Percentiles rank a stretch among this genome's conserved stretches.
phyloP scores from a whole-genome alignment of 2,329 filamentous ascomycete genomes.

The Trichoderma endophyticum region DNA sequence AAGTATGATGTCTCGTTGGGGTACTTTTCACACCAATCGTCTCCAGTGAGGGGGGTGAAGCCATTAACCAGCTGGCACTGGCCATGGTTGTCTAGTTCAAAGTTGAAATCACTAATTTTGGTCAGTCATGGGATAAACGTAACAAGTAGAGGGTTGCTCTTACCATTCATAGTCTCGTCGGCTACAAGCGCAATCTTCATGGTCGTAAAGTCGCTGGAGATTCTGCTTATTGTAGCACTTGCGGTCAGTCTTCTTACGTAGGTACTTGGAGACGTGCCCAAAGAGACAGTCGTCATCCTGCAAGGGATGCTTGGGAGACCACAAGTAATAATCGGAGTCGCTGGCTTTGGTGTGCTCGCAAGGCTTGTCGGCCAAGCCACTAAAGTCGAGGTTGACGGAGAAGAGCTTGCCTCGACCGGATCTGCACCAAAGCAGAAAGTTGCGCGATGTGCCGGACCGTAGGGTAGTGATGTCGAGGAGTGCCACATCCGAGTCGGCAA shows the following conservation, averaged over 20 bases:
- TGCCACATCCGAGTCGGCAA: constrained; percentile 66
- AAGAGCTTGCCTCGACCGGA: constrained; percentile 55
- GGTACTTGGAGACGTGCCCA: constrained; percentile 83
- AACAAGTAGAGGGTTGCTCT: constrained; percentile 32
- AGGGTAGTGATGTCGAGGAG: constrained; percentile 83
- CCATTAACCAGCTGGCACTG: constrained; percentile 76
- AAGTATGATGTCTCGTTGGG: constrained; percentile 74
- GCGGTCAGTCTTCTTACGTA: constrained; percentile 78
- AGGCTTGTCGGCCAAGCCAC: constrained; percentile 67
- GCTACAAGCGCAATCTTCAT: constrained; percentile 78
- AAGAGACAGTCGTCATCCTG: constrained; percentile 82
- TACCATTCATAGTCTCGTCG: constrained; percentile 91
- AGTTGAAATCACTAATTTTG: constrained; percentile 79
- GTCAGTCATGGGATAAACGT: background rate
- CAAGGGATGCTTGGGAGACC: constrained; percentile 81
- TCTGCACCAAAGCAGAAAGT: constrained; percentile 87
- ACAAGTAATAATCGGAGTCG: constrained; percentile 73
- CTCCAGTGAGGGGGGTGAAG: constrained; percentile 54
- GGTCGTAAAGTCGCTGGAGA: constrained; percentile 67
- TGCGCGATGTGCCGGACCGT: constrained; percentile 82
- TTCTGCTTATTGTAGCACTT: constrained; percentile 79
- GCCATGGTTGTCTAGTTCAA: constrained; percentile 71
- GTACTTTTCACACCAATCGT: constrained; percentile 55
- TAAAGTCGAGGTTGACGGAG: constrained; percentile 86
- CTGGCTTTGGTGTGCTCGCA: constrained; percentile 67